phyloP scores from a whole-genome alignment of 371 early-diverging fungal genomes.

The Apophysomyces elegans region DNA sequence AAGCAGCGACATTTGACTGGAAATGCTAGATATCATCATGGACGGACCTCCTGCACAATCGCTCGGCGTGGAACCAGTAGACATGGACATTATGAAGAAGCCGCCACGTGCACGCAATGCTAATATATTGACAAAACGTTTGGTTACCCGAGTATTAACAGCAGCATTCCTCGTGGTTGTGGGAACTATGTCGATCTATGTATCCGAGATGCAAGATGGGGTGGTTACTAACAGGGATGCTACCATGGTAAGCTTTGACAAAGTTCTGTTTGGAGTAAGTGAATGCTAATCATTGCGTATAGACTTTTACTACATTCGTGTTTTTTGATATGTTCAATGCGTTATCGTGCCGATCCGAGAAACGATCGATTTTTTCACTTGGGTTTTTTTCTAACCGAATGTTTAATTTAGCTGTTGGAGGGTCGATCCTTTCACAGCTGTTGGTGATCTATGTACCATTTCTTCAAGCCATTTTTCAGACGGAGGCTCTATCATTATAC shows the following conservation, averaged over 20 bases:
- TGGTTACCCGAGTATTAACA: constrained; percentile 78
- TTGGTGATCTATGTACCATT: constrained; percentile 89
- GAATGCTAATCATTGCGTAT: constrained; percentile 9
- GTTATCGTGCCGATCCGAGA: constrained; percentile 86
- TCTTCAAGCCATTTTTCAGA: constrained; percentile 92
- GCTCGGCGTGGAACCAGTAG: constrained; percentile 85
- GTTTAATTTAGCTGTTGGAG: constrained; percentile 84
- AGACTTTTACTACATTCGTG: constrained; percentile 96
- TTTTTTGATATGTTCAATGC: constrained; percentile 97
- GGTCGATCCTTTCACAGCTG: constrained; percentile 85
- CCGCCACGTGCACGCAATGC: constrained; percentile 79
- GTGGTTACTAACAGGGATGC: constrained; percentile 79
- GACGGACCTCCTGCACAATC: constrained; percentile 95
- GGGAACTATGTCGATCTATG: constrained; percentile 88
- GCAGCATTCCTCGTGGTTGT: constrained; percentile 82
- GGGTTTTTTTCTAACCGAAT: constrained; percentile 87
- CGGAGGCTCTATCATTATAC: constrained; percentile 74
- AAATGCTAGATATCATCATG: constrained; percentile 79
- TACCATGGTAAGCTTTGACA: constrained; percentile 77
- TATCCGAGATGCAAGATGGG: constrained; percentile 79
- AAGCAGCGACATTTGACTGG: not conserved
- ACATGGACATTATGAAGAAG: constrained; percentile 81
- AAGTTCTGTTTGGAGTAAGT: not conserved
- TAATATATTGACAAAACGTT: constrained; percentile 76
- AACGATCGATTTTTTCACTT: constrained; percentile 79